Evolutionary conservation across 306 rosid genomes (phyloP), one percentile per base, ranked within the genome.

Genomic region (Prunus mongolica): DNA sequence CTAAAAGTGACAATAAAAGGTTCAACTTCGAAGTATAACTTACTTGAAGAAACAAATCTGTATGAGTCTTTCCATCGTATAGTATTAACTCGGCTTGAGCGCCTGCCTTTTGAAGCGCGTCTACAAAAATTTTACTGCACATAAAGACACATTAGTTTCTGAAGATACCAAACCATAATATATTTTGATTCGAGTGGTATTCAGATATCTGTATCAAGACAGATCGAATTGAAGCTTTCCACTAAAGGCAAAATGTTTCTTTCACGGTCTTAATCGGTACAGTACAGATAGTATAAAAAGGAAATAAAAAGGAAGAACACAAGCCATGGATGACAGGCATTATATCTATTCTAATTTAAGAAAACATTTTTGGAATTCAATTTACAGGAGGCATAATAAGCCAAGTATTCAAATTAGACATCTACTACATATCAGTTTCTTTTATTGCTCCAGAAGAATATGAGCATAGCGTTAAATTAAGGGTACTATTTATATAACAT

Each of bases 41-140:
- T 87, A 91, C 99, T 81, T 96, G 97, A 67, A 96, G 86, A 84
- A 96, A 96, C 89, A 96, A 81, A 87, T 96, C 99, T 71, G 99
- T 96, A 85, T 96, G 99, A 38, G 88, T 91, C 87, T 96, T 92
- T 38, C 98, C 99, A 22, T 89, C 88, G 24, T 82, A 96, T 19
- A 93, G 85, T 82, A 91, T 74, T 24, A 96, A 79, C 78, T 87
- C 86, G 71, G 88, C 89, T 85, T 65, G 86, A 55, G 84, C 97
- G 24, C 99, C 99, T 55, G 74, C 88, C 75, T 71, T 86, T 65
- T 79, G 82, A 62, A 93, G 93, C 80, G 88, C 82, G 64, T 89
- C 84, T 65, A 51, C 87, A 75, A 93, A 96, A 65, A 60, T 75
- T 80, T 84, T 78, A 86, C 99, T 96, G 94, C 86, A 82, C 74